These are phyloP conservation scores for Chrysoporthe puriensis DNA, from an alignment of 2,329 filamentous ascomycete species.

Conservation along the genomic window DNA sequence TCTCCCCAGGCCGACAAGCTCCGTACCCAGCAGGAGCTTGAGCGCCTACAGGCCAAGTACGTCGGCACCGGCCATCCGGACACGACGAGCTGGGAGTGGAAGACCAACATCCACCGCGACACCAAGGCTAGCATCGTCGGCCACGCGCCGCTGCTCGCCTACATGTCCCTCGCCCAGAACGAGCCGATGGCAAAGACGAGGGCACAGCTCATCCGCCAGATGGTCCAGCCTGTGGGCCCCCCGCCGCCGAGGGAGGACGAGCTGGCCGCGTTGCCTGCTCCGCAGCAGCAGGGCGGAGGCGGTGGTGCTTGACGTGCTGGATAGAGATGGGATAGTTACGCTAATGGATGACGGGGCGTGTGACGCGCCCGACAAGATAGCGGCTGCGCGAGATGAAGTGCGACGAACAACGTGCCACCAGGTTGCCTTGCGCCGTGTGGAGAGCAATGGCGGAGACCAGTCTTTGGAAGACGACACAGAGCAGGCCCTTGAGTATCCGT, in stretches of 20 bases:
- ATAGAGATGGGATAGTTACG: background rate
- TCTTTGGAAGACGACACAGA: background rate
- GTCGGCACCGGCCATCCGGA: constrained; percentile 95
- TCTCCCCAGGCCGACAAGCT: constrained; percentile 84
- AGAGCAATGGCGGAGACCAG: background rate
- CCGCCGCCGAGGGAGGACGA: constrained; percentile 61
- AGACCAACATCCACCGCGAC: constrained; percentile 92
- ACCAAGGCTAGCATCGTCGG: constrained; percentile 87
- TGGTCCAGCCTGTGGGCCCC: constrained; percentile 65
- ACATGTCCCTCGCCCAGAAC: constrained; percentile 88
- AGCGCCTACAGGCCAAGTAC: constrained; percentile 93
- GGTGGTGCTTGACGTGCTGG: background rate
- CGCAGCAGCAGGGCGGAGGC: constrained; percentile 4
- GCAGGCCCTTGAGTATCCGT: background rate
- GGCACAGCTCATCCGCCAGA: constrained; percentile 79
- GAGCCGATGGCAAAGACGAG: constrained; percentile 81
- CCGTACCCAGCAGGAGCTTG: constrained; percentile 95
- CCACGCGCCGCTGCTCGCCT: constrained; percentile 84
- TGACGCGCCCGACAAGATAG: background rate
- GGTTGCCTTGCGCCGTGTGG: background rate
- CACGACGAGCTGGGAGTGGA: constrained; percentile 97
- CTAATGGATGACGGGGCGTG: background rate
- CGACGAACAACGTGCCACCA: background rate
- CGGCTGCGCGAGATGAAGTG: background rate
- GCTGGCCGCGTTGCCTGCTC: constrained; percentile 15